A percentile compares a stretch with the other conserved stretches of the same genome.
Conservation (phyloP, 2,329 filamentous ascomycete genomes). For the Ophiostoma piceae region DNA sequence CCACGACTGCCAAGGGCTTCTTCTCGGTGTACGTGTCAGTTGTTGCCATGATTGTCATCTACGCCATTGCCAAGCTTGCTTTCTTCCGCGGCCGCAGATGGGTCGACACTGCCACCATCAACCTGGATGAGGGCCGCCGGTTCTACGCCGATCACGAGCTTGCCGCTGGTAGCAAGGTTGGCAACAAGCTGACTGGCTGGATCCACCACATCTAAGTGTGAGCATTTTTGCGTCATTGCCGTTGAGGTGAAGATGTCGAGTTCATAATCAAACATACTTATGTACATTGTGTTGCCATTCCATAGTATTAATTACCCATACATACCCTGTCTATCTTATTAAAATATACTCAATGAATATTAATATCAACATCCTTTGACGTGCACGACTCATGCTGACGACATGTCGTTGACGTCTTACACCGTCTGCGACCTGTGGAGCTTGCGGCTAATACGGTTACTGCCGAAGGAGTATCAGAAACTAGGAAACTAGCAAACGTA, state of each 20-base stretch:
- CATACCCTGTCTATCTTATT: not conserved
- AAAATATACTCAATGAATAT: not conserved
- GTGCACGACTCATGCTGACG: not conserved
- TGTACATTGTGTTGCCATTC: not conserved
- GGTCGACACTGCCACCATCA: slow-evolving; percentile 12
- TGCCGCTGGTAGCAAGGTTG: not conserved
- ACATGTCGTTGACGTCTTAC: not conserved
- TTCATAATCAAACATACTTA: not conserved
- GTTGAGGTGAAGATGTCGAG: not conserved
- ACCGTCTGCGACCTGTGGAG: not conserved
- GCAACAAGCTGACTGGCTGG: slow-evolving; percentile 15
- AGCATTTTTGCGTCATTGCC: not conserved
- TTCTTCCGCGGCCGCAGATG: slow-evolving; percentile 16
- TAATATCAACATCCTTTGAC: not conserved
- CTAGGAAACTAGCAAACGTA: not conserved
- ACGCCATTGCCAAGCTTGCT: not conserved
- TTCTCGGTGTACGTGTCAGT: slow-evolving; percentile 21
- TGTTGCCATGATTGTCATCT: slow-evolving; percentile 21
- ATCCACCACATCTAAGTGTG: slow-evolving; percentile 10
- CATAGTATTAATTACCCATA: not conserved
- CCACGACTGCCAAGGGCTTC: not conserved
- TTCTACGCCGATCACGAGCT: slow-evolving; percentile 15
- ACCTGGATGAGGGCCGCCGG: slow-evolving; percentile 14
- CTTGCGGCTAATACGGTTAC: slow-evolving; percentile 1
- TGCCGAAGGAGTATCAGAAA: not conserved